phyloP scores from a whole-genome alignment of 192 early-diverging fungal genomes.

The Coemansia sp. region DNA sequence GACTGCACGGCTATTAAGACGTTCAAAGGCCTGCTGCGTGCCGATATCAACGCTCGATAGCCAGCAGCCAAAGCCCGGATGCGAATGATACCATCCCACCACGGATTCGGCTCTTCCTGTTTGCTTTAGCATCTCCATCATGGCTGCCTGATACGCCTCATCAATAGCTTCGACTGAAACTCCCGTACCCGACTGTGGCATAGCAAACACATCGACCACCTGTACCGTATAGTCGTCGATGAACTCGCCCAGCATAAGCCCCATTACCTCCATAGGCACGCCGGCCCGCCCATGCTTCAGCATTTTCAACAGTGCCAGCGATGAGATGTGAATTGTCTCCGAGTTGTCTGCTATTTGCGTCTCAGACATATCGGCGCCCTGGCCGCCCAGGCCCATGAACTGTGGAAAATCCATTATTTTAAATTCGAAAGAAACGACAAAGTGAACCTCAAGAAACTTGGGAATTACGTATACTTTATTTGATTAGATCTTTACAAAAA shows the following conservation, averaged over 20 bases:
- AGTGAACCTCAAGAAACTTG: neutral
- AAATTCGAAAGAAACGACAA: neutral
- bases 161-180: conserved; percentile 99
- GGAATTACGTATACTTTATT: conserved; percentile 1
- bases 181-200: conserved; percentile 99
- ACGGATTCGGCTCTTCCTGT: conserved; percentile 98
- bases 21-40: conserved; percentile 98
- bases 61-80: conserved; percentile 99
- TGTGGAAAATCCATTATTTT: conserved; percentile 39
- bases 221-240: conserved; percentile 99
- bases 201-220: conserved; percentile 99
- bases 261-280: conserved; percentile 99
- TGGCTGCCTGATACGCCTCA: conserved; percentile 98
- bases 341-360: conserved; percentile 74
- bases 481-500: conserved; percentile 4
- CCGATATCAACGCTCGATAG: conserved; percentile 98
- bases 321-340: conserved; percentile 99
- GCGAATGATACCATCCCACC: conserved; percentile 99
- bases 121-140: conserved; percentile 99
- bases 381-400: conserved; percentile 41
- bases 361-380: conserved; percentile 40
- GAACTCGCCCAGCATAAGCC: conserved; percentile 99
- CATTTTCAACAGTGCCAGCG: conserved; percentile 96
- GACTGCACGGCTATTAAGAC: conserved; percentile 88
- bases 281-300: conserved; percentile 93